Percentiles rank a stretch among this genome's conserved stretches.
Evolutionary conservation across 352 stramenopile species (phyloP).

Genomic region (Elongisporangium prolatum): DNA sequence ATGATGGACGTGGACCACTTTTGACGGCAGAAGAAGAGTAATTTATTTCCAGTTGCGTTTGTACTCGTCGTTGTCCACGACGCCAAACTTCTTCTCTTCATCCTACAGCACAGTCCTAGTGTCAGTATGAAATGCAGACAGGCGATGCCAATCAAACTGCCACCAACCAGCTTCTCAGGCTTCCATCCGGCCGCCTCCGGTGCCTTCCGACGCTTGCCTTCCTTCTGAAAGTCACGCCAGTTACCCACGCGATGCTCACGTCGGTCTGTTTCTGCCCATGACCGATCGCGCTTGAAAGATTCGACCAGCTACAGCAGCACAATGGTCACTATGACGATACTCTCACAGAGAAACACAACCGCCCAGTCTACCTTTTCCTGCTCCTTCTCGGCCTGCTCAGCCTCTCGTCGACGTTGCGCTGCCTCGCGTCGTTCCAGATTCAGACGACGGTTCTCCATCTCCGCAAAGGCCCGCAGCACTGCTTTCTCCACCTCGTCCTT

Average conservation of each 20-base stretch:
- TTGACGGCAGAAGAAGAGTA: conserved; percentile 15
- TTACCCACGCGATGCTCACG: conserved; percentile 76
- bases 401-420: conserved; percentile 58
- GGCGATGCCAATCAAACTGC: background rate
- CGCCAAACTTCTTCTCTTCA: conserved; percentile 60
- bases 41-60: conserved; percentile 81
- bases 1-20: conserved; percentile 61
- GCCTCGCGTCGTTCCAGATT: conserved; percentile 77
- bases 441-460: conserved; percentile 71
- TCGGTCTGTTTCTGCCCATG: conserved; percentile 73
- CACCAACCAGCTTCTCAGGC: conserved; percentile 55
- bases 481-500: conserved; percentile 67
- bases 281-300: conserved; percentile 70
- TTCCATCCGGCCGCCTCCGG: conserved; percentile 52
- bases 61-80: conserved; percentile 66
- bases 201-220: conserved; percentile 61
- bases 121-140: conserved; percentile 2
- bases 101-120: conserved; percentile 9
- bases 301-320: conserved; percentile 16
- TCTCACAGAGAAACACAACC: background rate
- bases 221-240: conserved; percentile 77
- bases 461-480: conserved; percentile 77
- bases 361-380: conserved; percentile 50
- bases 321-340: background rate
- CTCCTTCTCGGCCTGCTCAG: conserved; percentile 71